These are phyloP conservation scores for Calendula officinalis DNA, from an alignment of 129 eudicot species.

Conservation along the genomic window DNA sequence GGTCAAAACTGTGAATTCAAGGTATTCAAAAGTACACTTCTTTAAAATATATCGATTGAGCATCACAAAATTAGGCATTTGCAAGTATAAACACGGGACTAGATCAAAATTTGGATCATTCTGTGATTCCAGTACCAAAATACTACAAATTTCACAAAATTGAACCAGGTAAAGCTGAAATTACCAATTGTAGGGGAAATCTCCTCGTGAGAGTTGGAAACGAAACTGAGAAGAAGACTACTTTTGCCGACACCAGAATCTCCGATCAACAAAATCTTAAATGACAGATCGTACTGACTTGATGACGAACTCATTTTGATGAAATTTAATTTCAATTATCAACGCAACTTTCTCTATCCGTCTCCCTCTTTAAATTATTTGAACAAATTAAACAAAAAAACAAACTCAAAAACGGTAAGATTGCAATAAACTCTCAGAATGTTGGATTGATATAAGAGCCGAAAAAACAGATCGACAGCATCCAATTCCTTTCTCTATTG, in stretches of 20 bases:
- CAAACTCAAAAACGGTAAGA: too few species aligned
- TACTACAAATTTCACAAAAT: neutral
- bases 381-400: neutral
- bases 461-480: neutral
- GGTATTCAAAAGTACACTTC: neutral
- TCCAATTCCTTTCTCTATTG: slow-evolving; percentile 1
- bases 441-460: slow-evolving; percentile 2
- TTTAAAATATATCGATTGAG: neutral
- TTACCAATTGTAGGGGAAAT: slow-evolving; percentile 66
- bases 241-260: slow-evolving; percentile 83
- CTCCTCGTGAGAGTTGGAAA: slow-evolving; percentile 48
- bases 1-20: neutral
- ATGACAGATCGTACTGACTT: slow-evolving; percentile 63
- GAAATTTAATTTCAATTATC: neutral
- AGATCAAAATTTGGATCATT: too few species aligned
- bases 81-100: too few species aligned
- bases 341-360: neutral
- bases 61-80: neutral
- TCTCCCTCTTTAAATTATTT: neutral
- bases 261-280: slow-evolving; percentile 74
- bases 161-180: neutral
- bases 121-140: too few species aligned
- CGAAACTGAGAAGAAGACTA: slow-evolving; percentile 63
- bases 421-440: neutral
- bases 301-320: slow-evolving; percentile 38